phyloP scores from a whole-genome alignment of 345 rosid species.

The Arabis hirsuta region DNA sequence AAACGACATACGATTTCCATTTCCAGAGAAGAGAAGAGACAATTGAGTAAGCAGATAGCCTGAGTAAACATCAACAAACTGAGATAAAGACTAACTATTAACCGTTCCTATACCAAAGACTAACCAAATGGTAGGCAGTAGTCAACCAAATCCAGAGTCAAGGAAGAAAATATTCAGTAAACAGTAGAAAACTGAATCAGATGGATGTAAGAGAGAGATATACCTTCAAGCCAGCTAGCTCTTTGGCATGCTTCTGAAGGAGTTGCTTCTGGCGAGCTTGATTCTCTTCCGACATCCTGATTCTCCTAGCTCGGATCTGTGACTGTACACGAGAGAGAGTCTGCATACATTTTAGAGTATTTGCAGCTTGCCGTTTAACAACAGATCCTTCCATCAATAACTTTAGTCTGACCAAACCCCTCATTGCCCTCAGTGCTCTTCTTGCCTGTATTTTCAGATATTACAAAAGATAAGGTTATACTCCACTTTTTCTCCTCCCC shows the following conservation, averaged over 20 bases:
- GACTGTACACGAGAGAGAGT: slow-evolving; percentile 85
- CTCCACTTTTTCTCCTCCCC: not conserved
- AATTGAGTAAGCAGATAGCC: not conserved
- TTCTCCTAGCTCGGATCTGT: slow-evolving; percentile 78
- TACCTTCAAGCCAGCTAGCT: slow-evolving; percentile 75
- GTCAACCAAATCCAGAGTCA: too few relatives aligned
- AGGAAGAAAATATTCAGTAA: too few relatives aligned
- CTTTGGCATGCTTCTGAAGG: slow-evolving; percentile 86
- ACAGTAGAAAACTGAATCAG: not conserved
- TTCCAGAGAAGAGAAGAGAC: slow-evolving; percentile 14
- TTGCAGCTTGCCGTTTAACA: slow-evolving; percentile 81
- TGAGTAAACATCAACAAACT: not conserved
- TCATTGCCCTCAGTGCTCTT: slow-evolving; percentile 79
- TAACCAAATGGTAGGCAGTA: not conserved
- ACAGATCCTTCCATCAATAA: slow-evolving; percentile 81
- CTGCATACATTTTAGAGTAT: slow-evolving; percentile 85
- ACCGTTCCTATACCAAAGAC: not conserved
- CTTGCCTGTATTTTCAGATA: slow-evolving; percentile 61
- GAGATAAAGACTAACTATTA: too few relatives aligned
- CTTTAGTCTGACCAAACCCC: slow-evolving; percentile 86
- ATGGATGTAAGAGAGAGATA: slow-evolving; percentile 13
- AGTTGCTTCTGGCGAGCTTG: slow-evolving; percentile 90
- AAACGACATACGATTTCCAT: not conserved
- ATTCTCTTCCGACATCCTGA: slow-evolving; percentile 90
- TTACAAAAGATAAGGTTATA: slow-evolving; percentile 15